Evolutionary conservation across 208 protist species (phyloP).

Genomic region (Trypanosoma mega): DNA sequence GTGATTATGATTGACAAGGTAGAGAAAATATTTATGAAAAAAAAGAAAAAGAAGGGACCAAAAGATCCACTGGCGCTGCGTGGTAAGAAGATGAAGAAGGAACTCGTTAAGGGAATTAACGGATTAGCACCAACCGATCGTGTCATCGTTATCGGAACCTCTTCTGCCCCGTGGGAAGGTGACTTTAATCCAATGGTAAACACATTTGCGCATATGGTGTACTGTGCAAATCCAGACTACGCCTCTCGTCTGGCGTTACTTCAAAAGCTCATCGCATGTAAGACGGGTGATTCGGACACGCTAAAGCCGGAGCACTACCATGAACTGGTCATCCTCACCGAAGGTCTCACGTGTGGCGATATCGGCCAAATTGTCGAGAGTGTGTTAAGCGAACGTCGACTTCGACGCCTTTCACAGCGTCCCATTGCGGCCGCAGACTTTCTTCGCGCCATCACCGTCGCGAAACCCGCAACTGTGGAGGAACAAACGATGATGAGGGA

Average conservation of each 20-base stretch:
- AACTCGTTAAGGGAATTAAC: conserved; percentile 74
- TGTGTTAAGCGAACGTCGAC: conserved; percentile 63
- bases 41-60: conserved; percentile 62
- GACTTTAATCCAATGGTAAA: conserved; percentile 57
- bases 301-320: conserved; percentile 40
- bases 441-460: conserved; percentile 54
- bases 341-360: conserved; percentile 66
- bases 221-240: conserved; percentile 87
- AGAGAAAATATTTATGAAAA: conserved; percentile 83
- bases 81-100: conserved; percentile 92
- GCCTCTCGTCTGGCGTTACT: conserved; percentile 78
- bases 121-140: conserved; percentile 84
- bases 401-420: conserved; percentile 67
- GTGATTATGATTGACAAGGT: conserved; percentile 94
- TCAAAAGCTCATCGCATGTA: conserved; percentile 41
- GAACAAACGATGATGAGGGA: conserved; percentile 59
- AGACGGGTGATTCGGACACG: conserved; percentile 13
- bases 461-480: conserved; percentile 44
- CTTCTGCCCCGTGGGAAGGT: conserved; percentile 68
- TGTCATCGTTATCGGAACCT: conserved; percentile 87
- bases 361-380: conserved; percentile 52
- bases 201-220: conserved; percentile 75
- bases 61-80: conserved; percentile 57
- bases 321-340: conserved; percentile 76
- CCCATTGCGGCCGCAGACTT: conserved; percentile 80